A percentile compares a stretch with the other conserved stretches of the same genome.
phyloP scores from a whole-genome alignment of 768 basidiomycete species.

The Rubroboletus satanas region DNA sequence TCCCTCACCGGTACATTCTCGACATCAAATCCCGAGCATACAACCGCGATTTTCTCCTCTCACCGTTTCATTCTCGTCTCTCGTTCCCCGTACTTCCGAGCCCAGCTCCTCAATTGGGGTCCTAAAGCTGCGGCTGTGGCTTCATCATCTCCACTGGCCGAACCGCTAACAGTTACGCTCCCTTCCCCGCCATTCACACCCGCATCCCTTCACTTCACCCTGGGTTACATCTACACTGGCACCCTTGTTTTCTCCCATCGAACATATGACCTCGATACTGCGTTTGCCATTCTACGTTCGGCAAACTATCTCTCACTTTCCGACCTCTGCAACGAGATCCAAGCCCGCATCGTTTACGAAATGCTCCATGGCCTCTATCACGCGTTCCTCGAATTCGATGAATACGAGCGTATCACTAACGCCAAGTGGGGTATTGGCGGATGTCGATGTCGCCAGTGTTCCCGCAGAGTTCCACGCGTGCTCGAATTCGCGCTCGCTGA shows the following conservation, averaged over 20 bases:
- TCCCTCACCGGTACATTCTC: conserved; percentile 69
- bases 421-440: conserved; percentile 82
- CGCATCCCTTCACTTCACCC: conserved; percentile 87
- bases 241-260: conserved; percentile 91
- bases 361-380: conserved; percentile 90
- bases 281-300: conserved; percentile 83
- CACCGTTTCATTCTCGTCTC: conserved; percentile 93
- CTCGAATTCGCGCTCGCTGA: conserved; percentile 75
- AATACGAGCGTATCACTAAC: conserved; percentile 69
- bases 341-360: conserved; percentile 79
- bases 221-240: conserved; percentile 93
- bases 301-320: conserved; percentile 76
- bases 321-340: conserved; percentile 72
- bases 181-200: conserved; percentile 95
- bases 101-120: conserved; percentile 69
- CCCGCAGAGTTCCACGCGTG: conserved; percentile 73
- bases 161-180: conserved; percentile 61
- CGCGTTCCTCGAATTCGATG: conserved; percentile 73
- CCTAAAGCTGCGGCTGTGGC: conserved; percentile 33
- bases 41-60: conserved; percentile 83
- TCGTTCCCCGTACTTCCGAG: conserved; percentile 83
- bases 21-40: conserved; percentile 57
- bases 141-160: conserved; percentile 28
- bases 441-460: conserved; percentile 81
- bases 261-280: conserved; percentile 88